These are phyloP conservation scores for Gnaphalium uliginosum DNA, from an alignment of 129 eudicot species.

Conservation along the genomic window DNA sequence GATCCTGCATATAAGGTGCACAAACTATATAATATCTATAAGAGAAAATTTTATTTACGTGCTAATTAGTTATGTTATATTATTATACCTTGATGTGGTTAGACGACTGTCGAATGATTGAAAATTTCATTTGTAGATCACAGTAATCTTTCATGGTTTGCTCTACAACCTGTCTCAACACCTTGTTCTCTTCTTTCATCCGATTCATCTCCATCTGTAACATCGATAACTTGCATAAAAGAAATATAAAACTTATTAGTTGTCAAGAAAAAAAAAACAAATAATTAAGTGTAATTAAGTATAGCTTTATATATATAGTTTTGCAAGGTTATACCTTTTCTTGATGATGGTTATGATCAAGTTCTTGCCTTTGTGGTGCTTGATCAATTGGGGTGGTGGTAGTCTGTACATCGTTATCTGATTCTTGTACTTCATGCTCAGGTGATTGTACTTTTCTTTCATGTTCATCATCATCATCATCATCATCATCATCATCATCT, in stretches of 20 bases:
- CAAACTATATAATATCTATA: neutral
- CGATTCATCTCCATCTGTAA: conserved; percentile 60
- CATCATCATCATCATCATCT: conserved; percentile 29
- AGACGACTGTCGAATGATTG: conserved; percentile 37
- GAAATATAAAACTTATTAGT: conserved; percentile 10
- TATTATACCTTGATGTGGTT: conserved; percentile 45
- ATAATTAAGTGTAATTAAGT: neutral
- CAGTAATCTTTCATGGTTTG: conserved; percentile 72
- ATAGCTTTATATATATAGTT: conserved; percentile 20
- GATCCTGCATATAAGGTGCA: conserved; percentile 47
- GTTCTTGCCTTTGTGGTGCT: conserved; percentile 27
- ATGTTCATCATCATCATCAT: conserved; percentile 18
- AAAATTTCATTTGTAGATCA: conserved; percentile 61
- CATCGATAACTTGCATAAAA: conserved; percentile 43
- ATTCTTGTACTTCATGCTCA: conserved; percentile 20
- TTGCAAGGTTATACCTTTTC: conserved; percentile 39
- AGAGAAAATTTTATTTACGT: neutral
- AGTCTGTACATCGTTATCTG: conserved; percentile 22
- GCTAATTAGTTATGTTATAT: neutral
- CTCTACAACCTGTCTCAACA: conserved; percentile 61
- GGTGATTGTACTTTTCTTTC: conserved; percentile 25
- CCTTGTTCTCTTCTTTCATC: conserved; percentile 81
- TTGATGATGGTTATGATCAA: conserved; percentile 29
- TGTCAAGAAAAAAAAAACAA: neutral
- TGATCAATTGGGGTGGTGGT: conserved; percentile 24